Evolutionary conservation across 208 protist genomes (phyloP), one percentile per base, ranked within the genome.

Genomic region (Giardia muris): DNA sequence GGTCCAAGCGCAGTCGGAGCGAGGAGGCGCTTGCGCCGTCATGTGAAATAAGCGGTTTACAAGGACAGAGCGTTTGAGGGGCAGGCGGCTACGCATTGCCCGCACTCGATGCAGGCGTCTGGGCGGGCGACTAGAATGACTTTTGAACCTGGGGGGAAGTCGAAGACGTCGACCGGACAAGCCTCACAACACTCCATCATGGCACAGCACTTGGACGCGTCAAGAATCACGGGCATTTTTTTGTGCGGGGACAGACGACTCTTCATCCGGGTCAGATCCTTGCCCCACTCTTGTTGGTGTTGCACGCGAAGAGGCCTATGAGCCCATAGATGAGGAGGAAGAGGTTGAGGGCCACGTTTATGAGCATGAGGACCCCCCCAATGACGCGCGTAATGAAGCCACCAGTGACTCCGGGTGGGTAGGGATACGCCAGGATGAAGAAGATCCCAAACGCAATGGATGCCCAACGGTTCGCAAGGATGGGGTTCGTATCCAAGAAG

Each of bases 1-100:
- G 19, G 10, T 76, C 57, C 10, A 76, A 30, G 30, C 19, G 19
- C 30, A 10, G 10, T 10, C 57, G 57, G 57, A 76, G 10, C 10
- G 30, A 30, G 19, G 30, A 30, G 57, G 57, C 30, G 57, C 19
- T 10, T 76, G 57, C 57, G 10, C 30, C 57, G 30, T 76, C 57
- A 76, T 76, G 57, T 76, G 57, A 76, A n/a, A n/a, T n/a, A n/a
- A n/a, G n/a, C n/a, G n/a, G 57, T 30, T 76, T 76, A 76, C 10
- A 76, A 30, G 57, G 19, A 39, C 57, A 76, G 57, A 30, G 57
- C 57, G 57, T 76, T 76, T 30, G 57, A 76, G 10, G 57, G 19
- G 57, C 57, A 76, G 19, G 57, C 57, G 30, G 57, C 10, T 39
- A 76, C 57, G 30, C 57, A 76, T 10, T 10, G 19, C 57, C 57